phyloP scores from a whole-genome alignment of 768 basidiomycete species.

The Cubamyces sp. region DNA sequence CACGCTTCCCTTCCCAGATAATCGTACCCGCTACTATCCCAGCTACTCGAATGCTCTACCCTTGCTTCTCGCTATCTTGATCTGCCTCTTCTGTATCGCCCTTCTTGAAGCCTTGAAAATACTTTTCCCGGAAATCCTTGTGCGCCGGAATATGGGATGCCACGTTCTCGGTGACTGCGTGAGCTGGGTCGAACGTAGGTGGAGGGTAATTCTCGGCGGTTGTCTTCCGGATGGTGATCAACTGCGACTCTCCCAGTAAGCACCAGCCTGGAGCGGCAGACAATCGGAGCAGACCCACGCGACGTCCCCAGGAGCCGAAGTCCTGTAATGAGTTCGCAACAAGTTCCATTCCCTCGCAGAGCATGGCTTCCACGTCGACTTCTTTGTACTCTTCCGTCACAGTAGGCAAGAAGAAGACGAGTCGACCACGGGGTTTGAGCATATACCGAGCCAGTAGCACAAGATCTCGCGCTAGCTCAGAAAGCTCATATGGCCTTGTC shows the following conservation, averaged over 20 bases:
- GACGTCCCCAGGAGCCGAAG: constrained; percentile 93
- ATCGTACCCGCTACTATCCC: neutral
- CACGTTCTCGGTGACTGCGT: constrained; percentile 19
- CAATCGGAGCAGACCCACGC: constrained; percentile 54
- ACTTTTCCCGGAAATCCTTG: constrained; percentile 86
- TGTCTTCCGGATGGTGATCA: constrained; percentile 88
- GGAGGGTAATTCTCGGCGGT: constrained; percentile 48
- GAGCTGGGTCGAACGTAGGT: constrained; percentile 55
- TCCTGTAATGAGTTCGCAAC: constrained; percentile 89
- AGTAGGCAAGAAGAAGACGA: constrained; percentile 96
- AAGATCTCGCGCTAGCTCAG: constrained; percentile 79
- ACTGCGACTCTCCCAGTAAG: constrained; percentile 46
- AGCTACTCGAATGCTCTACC: neutral
- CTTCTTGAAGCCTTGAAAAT: constrained; percentile 80
- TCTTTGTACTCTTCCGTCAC: constrained; percentile 91
- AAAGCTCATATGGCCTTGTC: constrained; percentile 90
- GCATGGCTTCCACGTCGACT: constrained; percentile 76
- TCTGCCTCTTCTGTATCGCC: neutral
- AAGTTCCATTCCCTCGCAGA: constrained; percentile 87
- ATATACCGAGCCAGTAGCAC: constrained; percentile 81
- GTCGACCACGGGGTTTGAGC: constrained; percentile 80
- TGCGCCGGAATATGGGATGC: constrained; percentile 73
- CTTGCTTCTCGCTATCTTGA: neutral
- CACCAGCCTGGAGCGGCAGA: neutral
- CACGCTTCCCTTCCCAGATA: neutral